Evolutionary conservation across 352 stramenopile genomes (phyloP), one percentile per base, ranked within the genome.

Genomic region (Phytophthora sansomeana): DNA sequence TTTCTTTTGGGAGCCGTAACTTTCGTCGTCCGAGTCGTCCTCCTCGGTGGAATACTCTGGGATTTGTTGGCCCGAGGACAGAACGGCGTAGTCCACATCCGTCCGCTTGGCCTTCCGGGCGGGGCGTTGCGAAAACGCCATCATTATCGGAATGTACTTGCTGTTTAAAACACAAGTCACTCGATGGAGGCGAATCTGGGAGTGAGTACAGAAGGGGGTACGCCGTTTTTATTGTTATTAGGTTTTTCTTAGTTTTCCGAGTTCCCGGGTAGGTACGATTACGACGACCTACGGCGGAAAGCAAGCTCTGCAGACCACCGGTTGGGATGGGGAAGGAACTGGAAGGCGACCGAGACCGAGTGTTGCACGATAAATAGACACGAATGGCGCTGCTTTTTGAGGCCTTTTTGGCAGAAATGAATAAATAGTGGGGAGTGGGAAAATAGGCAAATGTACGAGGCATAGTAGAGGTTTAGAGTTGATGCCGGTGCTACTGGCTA

Each of bases 51-150:
- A 93, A 73, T 89, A 92, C 78, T 92, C 83, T 46, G 85, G 85
- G 63, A 93, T 91, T 60, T 91, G 81, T 75, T 89, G 79, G 7
- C 85, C 85, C 0, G 85, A 91, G 10, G 73, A 76, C n/a, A 93
- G 73, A 72, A 91, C 80, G 28, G 85, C 85, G 63, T 93, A 93
- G 77, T 93, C 83, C 29, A 93, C 80, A 49, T 88, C 84, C 29
- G 78, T 78, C 43, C 85, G 81, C 77, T 93, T 93, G 26, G 81
- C 85, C 30, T 87, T 87, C 52, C 85, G 85, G 54, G 74, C 63
- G 11, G 81, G 81, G 26, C 83, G 81, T 43, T 74, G 38, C 5
- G 58, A 55, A 53, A 72, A 41, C 52, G 58, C 52, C 63, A 77
- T 77, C 58, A 71, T 69, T 51, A 41, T 65, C 33, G 6, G 21